Base-by-base conservation (phyloP, 495 filamentous ascomycete genomes). In the Parathielavia appendiculata region DNA sequence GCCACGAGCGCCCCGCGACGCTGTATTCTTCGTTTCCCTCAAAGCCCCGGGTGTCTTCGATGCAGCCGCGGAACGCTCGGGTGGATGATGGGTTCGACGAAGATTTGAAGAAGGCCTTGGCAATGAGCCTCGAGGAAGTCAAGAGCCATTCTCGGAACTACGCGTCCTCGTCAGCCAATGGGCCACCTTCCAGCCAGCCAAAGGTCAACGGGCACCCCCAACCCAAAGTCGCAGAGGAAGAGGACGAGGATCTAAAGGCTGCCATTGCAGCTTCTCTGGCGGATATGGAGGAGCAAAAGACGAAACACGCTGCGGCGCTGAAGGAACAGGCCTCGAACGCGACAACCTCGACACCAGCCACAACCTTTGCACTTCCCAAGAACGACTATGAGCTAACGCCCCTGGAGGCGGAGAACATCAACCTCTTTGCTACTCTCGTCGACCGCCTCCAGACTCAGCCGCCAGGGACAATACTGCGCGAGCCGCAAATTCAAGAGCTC, bases 271-370 rank as follows among this genome's bases (percentile, higher is more conserved):
- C 95, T 23, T 97, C 92, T n/a, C 71, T 98, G 46, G 86, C 87
- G 46, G 93, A 98, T 69, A 97, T 97, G 92, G 93, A 98, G 74
- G 86, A 95, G 68, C 95, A 98, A 63, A 97, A 97, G 73, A 89
- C 93, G 71, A 86, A 83, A 59, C 87, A 96, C 73, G 85, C 90
- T 10, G 85, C 86, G 26, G 82, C 82, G 22, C 73, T 96, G 65
- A 93, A 93, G 63, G 85, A 88, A 60, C 86, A 88, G 58, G 74
- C 85, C 5, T 73, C 77, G 11, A 75, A 61, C n/a, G 58, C 69
- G 6, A 73, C 70, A 39, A 64, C 53, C 43, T 61, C 71, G 0
- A 67, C 71, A 1, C 60, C 76, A 16, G 63, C 75, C 30, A 72
- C 73, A 1, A 74, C 76, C 5, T 74, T 80, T 17, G 64, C 75